phyloP scores from a whole-genome alignment of 495 filamentous ascomycete species.

The Thermochaetoides thermophila region DNA sequence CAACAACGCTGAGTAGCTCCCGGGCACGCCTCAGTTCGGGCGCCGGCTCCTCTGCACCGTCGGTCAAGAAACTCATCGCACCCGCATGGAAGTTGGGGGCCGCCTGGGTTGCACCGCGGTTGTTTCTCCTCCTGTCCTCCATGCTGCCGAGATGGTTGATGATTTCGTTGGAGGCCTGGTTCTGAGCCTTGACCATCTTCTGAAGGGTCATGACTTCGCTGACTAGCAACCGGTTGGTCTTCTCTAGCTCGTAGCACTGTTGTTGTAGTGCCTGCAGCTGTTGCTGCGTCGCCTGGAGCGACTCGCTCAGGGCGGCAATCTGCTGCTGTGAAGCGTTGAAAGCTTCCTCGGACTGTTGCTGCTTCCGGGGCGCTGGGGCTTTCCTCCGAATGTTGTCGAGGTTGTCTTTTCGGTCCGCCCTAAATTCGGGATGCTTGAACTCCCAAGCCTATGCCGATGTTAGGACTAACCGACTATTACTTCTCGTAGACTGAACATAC shows the following conservation, averaged over 20 bases:
- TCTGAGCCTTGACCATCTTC: slow-evolving; percentile 71
- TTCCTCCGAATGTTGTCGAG: slow-evolving; percentile 94
- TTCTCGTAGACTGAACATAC: slow-evolving; percentile 50
- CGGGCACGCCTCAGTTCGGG: slow-evolving; percentile 80
- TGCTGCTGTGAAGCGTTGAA: slow-evolving; percentile 63
- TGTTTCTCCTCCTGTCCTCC: slow-evolving; percentile 29
- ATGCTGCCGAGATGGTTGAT: slow-evolving; percentile 35
- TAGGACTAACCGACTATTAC: too few species aligned
- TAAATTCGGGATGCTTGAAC: slow-evolving; percentile 96
- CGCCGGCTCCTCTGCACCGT: slow-evolving; percentile 50
- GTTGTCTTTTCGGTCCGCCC: slow-evolving; percentile 87
- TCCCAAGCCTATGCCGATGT: slow-evolving; percentile 99
- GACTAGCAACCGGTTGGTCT: slow-evolving; percentile 73
- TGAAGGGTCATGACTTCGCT: slow-evolving; percentile 80
- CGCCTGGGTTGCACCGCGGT: slow-evolving; percentile 27
- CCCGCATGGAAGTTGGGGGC: slow-evolving; percentile 17
- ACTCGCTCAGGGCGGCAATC: slow-evolving; percentile 76
- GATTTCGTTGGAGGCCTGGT: slow-evolving; percentile 34
- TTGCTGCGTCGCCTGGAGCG: slow-evolving; percentile 79
- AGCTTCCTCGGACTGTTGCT: slow-evolving; percentile 51
- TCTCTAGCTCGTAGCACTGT: slow-evolving; percentile 67
- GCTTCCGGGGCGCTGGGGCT: slow-evolving; percentile 81
- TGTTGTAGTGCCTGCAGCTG: slow-evolving; percentile 78
- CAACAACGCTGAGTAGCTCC: slow-evolving; percentile 69
- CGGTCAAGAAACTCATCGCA: slow-evolving; percentile 22